Base-by-base conservation (phyloP, 2,329 filamentous ascomycete genomes). In the Ophiostoma sp. region DNA sequence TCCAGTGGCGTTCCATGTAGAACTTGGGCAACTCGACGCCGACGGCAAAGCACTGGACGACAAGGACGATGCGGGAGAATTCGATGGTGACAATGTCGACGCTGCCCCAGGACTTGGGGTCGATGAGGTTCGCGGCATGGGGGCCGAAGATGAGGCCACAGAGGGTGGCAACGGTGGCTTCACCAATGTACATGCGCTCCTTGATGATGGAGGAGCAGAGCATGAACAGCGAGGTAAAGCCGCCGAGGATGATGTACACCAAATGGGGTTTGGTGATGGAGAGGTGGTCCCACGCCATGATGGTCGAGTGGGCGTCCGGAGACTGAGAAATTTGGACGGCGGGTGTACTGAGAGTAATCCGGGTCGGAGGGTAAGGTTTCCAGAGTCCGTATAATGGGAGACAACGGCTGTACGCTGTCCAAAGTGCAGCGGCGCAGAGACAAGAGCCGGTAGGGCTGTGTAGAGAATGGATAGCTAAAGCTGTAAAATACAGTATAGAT, bases 1-100 rank as follows among this genome's bases (percentile, higher is more conserved):
- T 90, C 95, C 95, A 99, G 79, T 99, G 95, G 74, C 88, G 89
- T 77, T 98, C 95, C 95, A 99, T 99, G 81, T 99, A 99, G 72
- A 89, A 90, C 77, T 91, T 92, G 42, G 92, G 92, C 83, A 96
- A 81, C 80, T 96, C 92, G 80, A 96, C 92, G 66, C 92, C 92
- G 66, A 96, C 88, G 75, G 92, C 92, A 77, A 96, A 96, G 80
- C 92, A 96, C 81, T 96, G 93, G 44, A 96, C 91, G 71, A 96
- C 92, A 60, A 96, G 85, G 72, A 96, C 92, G 74, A 96, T 90
- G 72, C 93, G 89, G 62, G 92, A 93, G 81, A 95, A 93, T 76
- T 96, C 92, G 72, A 96, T 85, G 12, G 92, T 96, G 76, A 95
- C 87, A 72, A 93, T 89, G 79, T 96, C 93, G 72, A 88, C 86